phyloP scores from a whole-genome alignment of 2,329 filamentous ascomycete genomes.

The Aspergillus felis region DNA sequence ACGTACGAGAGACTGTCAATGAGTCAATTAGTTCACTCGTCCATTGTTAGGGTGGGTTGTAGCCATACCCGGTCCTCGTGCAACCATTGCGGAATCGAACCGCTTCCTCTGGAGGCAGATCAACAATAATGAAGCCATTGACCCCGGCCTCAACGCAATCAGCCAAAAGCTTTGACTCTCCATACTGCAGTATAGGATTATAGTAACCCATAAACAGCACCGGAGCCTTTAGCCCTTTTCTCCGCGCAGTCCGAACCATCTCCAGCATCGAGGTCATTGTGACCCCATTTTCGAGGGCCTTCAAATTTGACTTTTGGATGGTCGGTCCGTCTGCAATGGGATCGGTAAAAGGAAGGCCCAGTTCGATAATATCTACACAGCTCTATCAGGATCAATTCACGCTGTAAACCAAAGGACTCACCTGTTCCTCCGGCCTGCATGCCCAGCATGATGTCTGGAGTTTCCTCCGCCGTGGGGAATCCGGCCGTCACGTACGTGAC shows the following conservation, averaged over 20 bases:
- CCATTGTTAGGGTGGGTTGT: not conserved
- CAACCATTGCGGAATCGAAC: conserved; percentile 85
- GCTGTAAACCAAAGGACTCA: conserved; percentile 38
- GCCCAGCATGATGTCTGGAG: conserved; percentile 73
- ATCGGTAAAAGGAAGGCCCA: conserved; percentile 92
- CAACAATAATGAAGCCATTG: conserved; percentile 96
- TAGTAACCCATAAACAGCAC: conserved; percentile 97
- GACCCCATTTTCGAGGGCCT: conserved; percentile 80
- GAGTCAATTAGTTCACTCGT: not conserved
- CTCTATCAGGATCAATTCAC: not conserved
- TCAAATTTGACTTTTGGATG: conserved; percentile 87
- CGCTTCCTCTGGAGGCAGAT: conserved; percentile 93
- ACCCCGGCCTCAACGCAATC: conserved; percentile 79
- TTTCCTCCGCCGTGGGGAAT: conserved; percentile 73
- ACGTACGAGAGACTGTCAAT: conserved; percentile 75
- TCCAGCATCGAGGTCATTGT: conserved; percentile 71
- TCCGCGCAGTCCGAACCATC: conserved; percentile 76
- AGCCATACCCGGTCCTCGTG: conserved; percentile 64
- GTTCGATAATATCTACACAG: conserved; percentile 76
- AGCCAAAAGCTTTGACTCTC: conserved; percentile 75
- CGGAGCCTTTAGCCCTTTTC: conserved; percentile 70
- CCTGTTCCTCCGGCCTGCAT: conserved; percentile 86
- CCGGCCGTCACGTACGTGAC: conserved; percentile 95
- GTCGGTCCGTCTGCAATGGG: conserved; percentile 94
- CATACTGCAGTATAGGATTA: conserved; percentile 87